These are phyloP conservation scores for Quillaja saponaria DNA, from an alignment of 306 rosid genomes.

Conservation along the genomic window DNA sequence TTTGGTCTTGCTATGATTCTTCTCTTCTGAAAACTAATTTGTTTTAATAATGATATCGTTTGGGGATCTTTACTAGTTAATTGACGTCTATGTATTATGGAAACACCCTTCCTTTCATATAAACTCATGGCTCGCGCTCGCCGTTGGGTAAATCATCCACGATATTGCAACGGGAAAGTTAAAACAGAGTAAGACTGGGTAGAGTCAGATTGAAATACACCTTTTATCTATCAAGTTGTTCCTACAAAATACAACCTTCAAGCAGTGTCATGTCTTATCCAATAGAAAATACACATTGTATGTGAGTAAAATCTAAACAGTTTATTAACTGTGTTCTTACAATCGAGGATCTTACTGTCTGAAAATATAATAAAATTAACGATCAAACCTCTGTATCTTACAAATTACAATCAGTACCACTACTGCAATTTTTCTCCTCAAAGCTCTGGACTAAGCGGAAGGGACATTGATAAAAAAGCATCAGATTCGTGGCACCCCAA, in stretches of 20 bases:
- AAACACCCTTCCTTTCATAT: neutral
- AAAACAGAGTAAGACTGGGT: no score
- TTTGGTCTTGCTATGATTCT: conserved; percentile 23
- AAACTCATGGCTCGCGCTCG: neutral
- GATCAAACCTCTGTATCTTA: conserved; percentile 8
- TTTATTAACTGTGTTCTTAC: conserved; percentile 28
- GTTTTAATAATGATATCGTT: conserved; percentile 16
- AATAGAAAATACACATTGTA: neutral
- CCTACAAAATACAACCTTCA: conserved; percentile 10
- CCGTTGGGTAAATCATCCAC: neutral
- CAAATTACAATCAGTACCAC: conserved; percentile 39
- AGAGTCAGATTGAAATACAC: no score
- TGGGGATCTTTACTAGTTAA: conserved; percentile 26
- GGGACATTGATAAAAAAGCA: conserved; percentile 33
- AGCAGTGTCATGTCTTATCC: neutral
- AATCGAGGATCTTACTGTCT: conserved; percentile 17
- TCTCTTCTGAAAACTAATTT: conserved; percentile 20
- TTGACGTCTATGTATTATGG: conserved; percentile 25
- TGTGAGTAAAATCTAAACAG: neutral
- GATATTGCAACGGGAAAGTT: no score
- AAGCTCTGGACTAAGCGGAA: conserved; percentile 23
- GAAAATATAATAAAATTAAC: conserved; percentile 3
- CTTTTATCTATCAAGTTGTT: neutral
- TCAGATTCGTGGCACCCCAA: conserved; percentile 13
- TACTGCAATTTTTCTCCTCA: conserved; percentile 27